Conservation (phyloP, 176 grass and related monocot genomes). For the Aegilops sharonensis region DNA sequence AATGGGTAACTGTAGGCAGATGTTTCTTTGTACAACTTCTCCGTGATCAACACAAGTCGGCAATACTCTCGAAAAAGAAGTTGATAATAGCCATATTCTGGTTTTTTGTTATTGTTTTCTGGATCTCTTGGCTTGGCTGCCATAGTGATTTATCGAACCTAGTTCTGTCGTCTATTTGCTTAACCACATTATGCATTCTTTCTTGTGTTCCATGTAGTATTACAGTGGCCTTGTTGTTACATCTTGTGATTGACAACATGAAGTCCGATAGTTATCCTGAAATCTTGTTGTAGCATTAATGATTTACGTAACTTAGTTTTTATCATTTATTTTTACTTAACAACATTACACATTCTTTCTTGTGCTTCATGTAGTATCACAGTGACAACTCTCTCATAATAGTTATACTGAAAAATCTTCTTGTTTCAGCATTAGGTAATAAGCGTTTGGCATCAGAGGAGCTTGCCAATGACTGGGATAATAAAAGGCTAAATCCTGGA, state of each 20-base stretch:
- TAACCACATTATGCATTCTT: not conserved
- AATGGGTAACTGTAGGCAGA: not conserved
- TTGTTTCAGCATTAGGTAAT: slow-evolving; percentile 67
- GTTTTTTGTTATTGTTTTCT: not conserved
- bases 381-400: not conserved
- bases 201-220: not conserved
- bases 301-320: too few species aligned
- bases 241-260: not conserved
- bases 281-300: not conserved
- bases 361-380: not conserved
- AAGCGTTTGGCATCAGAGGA: slow-evolving; percentile 88
- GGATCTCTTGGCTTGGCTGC: not conserved
- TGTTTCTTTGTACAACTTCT: not conserved
- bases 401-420: not conserved
- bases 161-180: not conserved
- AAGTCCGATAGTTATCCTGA: not conserved
- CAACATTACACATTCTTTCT: not conserved
- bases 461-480: slow-evolving; percentile 77
- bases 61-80: not conserved
- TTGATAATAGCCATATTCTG: not conserved
- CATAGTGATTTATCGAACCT: not conserved
- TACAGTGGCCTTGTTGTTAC: too few species aligned
- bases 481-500: slow-evolving; percentile 88
- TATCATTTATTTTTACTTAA: not conserved
- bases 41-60: not conserved